Percentiles rank a stretch among this genome's conserved stretches.
phyloP scores from a whole-genome alignment of 352 stramenopile species.

The Phytophthora sansomeana region DNA sequence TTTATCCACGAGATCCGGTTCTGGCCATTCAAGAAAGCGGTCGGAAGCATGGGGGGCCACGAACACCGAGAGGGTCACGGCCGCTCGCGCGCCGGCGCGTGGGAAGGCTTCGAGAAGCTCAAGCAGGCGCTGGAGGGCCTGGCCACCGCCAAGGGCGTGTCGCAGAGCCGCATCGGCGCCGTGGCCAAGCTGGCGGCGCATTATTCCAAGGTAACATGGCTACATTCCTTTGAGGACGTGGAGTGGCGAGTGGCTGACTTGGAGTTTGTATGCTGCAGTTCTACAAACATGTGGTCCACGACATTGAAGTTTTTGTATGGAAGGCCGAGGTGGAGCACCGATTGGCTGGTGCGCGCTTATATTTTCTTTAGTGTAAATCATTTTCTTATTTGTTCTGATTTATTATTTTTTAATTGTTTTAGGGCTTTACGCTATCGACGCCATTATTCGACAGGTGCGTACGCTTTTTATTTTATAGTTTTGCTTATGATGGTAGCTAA shows the following conservation, averaged over 20 bases:
- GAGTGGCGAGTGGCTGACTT: constrained; percentile 11
- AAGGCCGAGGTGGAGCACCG: constrained; percentile 84
- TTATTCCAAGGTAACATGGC: constrained; percentile 68
- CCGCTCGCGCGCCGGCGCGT: constrained; percentile 43
- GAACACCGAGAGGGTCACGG: constrained; percentile 38
- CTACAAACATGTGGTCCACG: constrained; percentile 90
- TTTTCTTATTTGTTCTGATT: constrained; percentile 8
- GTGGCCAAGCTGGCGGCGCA: constrained; percentile 76
- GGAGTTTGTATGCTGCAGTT: constrained; percentile 53
- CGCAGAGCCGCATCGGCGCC: constrained; percentile 74
- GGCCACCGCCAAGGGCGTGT: constrained; percentile 82
- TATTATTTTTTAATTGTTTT: constrained; percentile 8
- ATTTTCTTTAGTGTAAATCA: constrained; percentile 2
- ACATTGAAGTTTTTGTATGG: constrained; percentile 88
- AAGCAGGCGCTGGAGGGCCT: constrained; percentile 73
- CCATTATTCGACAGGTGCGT: constrained; percentile 78
- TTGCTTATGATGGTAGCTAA: constrained; percentile 1
- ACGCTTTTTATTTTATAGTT: constrained; percentile 6
- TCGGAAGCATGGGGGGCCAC: constrained; percentile 39
- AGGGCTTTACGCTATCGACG: constrained; percentile 86
- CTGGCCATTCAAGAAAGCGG: constrained; percentile 39
- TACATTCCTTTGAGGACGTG: background rate
- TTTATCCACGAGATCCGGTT: constrained; percentile 35
- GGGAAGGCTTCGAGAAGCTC: constrained; percentile 77
- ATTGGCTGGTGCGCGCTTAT: constrained; percentile 58